These are phyloP conservation scores for Xylaria palmicola DNA, from an alignment of 495 filamentous ascomycete genomes.

Conservation along the genomic window DNA sequence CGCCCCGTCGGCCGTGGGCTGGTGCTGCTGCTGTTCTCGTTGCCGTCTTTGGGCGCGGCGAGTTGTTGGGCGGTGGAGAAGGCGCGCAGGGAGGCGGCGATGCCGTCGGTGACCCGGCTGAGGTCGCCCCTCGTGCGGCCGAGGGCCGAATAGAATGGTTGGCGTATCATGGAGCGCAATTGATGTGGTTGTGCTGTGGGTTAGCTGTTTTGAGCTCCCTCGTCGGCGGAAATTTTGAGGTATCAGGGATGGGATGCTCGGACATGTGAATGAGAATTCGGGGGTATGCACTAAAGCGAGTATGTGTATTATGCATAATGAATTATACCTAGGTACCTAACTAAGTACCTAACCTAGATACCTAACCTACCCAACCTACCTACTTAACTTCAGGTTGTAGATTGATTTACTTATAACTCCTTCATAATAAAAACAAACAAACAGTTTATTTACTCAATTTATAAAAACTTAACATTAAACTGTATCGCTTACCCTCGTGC, in stretches of 20 bases:
- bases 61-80: constrained; percentile 37
- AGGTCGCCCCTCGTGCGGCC: constrained; percentile 32
- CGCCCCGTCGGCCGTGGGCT: constrained; percentile 6
- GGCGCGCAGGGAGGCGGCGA: constrained; percentile 40
- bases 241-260: not conserved
- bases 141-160: constrained; percentile 24
- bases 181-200: constrained; percentile 13
- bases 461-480: too few relatives aligned
- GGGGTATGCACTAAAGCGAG: constrained; percentile 17
- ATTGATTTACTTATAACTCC: too few relatives aligned
- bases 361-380: too few relatives aligned
- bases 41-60: constrained; percentile 12
- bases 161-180: constrained; percentile 28
- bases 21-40: constrained; percentile 3
- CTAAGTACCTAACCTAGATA: not conserved
- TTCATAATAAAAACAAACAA: too few relatives aligned
- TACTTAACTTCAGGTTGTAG: too few relatives aligned
- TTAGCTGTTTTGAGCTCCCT: not conserved
- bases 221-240: constrained; percentile 26
- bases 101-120: constrained; percentile 38
- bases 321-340: not conserved
- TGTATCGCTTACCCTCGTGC: too few relatives aligned
- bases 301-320: not conserved
- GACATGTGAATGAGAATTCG: not conserved
- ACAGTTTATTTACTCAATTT: too few relatives aligned